These are phyloP conservation scores for Termitomyces heimii DNA, from an alignment of 768 basidiomycete genomes.

Conservation along the genomic window DNA sequence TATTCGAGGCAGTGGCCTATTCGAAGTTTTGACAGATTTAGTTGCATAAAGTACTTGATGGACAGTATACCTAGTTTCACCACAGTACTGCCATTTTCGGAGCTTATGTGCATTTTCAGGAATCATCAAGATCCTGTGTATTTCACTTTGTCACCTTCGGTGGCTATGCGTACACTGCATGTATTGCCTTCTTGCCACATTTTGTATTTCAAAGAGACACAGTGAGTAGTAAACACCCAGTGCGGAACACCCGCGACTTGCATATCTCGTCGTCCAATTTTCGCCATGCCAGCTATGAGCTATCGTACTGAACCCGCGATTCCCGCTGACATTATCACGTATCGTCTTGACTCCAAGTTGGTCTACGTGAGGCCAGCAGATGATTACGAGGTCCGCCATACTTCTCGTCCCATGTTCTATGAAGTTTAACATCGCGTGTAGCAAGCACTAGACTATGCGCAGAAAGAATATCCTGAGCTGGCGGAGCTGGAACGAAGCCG, in stretches of 20 bases:
- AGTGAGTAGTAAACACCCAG: background rate
- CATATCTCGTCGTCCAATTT: background rate
- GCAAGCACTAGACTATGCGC: slow-evolving; percentile 46
- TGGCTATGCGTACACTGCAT: too few relatives aligned
- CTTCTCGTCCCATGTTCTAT: background rate
- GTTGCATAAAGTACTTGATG: background rate
- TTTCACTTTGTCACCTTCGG: too few relatives aligned
- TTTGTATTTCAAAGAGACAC: too few relatives aligned
- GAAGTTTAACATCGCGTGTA: slow-evolving; percentile 14
- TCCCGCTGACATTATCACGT: slow-evolving; percentile 44
- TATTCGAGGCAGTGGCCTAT: slow-evolving; percentile 23
- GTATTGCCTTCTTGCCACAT: too few relatives aligned
- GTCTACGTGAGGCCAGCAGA: slow-evolving; percentile 44
- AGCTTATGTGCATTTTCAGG: too few relatives aligned
- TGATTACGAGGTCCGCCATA: slow-evolving; percentile 33
- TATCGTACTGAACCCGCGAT: slow-evolving; percentile 17
- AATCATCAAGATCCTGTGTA: too few relatives aligned
- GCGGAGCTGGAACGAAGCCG: slow-evolving; percentile 27
- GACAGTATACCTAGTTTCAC: too few relatives aligned
- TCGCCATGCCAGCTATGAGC: slow-evolving; percentile 13
- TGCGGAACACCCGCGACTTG: background rate
- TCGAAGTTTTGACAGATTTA: slow-evolving; percentile 35
- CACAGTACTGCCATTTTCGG: too few relatives aligned
- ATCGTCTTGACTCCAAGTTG: slow-evolving; percentile 34
- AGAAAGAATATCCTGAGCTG: slow-evolving; percentile 43